A percentile compares a stretch with the other conserved stretches of the same genome.
These are phyloP conservation scores for Tylopilus felleus DNA, from an alignment of 768 basidiomycete genomes.

Conservation along the genomic window DNA sequence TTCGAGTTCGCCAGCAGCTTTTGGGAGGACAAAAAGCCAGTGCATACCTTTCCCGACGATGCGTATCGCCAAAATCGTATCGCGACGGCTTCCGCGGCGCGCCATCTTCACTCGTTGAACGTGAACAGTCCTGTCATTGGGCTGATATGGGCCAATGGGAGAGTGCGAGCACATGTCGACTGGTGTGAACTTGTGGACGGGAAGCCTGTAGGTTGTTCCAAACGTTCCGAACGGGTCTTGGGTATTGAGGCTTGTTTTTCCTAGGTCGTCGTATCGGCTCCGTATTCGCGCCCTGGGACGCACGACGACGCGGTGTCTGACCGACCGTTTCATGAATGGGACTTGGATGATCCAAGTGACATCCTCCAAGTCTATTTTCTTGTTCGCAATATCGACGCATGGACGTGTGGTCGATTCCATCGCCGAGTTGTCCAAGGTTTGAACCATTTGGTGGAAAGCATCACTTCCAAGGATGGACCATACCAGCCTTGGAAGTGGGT, in stretches of 20 bases:
- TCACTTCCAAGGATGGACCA: constrained; percentile 30
- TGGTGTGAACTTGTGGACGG: constrained; percentile 42
- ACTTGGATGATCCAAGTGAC: constrained; percentile 40
- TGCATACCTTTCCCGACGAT: constrained; percentile 45
- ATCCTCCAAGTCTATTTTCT: constrained; percentile 50
- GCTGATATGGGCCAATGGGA: constrained; percentile 51
- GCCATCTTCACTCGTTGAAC: constrained; percentile 48
- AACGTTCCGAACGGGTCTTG: background rate
- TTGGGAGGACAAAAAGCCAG: constrained; percentile 61
- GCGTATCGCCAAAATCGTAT: constrained; percentile 60
- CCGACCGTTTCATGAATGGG: constrained; percentile 47
- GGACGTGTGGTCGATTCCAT: constrained; percentile 46
- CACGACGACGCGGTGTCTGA: constrained; percentile 12
- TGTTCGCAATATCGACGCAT: constrained; percentile 50
- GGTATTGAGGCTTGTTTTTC: background rate
- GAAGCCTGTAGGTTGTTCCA: constrained; percentile 32
- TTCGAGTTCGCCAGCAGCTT: constrained; percentile 55
- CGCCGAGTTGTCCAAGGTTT: constrained; percentile 40
- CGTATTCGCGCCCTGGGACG: constrained; percentile 33
- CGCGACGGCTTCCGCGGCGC: constrained; percentile 46
- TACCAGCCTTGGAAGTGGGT: constrained; percentile 51
- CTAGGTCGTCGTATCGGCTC: constrained; percentile 49
- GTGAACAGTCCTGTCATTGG: constrained; percentile 49
- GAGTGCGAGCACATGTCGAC: constrained; percentile 53
- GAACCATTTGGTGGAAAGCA: constrained; percentile 32